Evolutionary conservation across 495 filamentous ascomycete genomes (phyloP).

Genomic region (Rhypophila decipiens): DNA sequence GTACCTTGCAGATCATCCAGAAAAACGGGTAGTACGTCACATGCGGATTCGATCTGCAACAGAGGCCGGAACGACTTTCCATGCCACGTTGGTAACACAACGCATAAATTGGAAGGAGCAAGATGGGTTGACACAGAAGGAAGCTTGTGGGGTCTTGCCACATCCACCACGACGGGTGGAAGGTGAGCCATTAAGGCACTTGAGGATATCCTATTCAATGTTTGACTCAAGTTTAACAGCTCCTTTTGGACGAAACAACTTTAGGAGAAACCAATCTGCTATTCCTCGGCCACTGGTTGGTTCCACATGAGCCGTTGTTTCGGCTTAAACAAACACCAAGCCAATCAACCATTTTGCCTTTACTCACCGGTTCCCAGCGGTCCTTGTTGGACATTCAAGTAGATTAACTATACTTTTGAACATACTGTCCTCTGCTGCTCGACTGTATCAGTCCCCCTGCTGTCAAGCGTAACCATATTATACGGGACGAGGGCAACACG

Average conservation of each 20-base stretch:
- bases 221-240: neutral
- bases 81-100: neutral
- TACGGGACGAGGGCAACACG: no score
- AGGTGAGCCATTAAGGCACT: neutral
- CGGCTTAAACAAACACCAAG: neutral
- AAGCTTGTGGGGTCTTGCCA: conserved; percentile 5
- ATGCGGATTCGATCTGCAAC: neutral
- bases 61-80: neutral
- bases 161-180: conserved; percentile 11
- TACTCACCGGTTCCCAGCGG: no score
- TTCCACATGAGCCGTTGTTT: conserved; percentile 1
- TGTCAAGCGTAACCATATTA: no score
- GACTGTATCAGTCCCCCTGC: no score
- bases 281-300: neutral
- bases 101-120: no score
- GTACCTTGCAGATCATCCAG: conserved; percentile 6
- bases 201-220: neutral
- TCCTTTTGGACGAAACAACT: neutral
- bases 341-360: conserved; percentile 8
- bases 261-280: neutral
- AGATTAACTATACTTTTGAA: no score
- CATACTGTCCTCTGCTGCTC: no score
- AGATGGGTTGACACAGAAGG: conserved; percentile 1
- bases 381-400: no score
- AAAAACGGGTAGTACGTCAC: neutral